A percentile compares a stretch with the other conserved stretches of the same genome.
Evolutionary conservation across 371 early-diverging fungal species (phyloP).

Genomic region (Mucor indicus): DNA sequence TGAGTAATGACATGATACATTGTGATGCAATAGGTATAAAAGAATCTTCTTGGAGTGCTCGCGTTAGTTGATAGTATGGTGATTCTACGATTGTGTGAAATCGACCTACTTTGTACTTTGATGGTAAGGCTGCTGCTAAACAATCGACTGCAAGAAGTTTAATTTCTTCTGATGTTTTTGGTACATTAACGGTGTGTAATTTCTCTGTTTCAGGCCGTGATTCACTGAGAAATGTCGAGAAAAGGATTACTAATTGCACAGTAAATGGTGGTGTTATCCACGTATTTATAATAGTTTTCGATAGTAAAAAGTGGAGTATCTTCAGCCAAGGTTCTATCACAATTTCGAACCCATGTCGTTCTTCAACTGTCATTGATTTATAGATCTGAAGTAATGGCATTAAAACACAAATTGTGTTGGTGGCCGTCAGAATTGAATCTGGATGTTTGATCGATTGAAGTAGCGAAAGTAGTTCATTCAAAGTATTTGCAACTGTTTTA

Average conservation of each 20-base stretch:
- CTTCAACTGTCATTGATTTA: neutral
- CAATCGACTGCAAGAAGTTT: slow-evolving; percentile 34
- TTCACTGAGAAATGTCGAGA: neutral
- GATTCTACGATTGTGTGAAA: slow-evolving; percentile 4
- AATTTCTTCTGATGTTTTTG: slow-evolving; percentile 33
- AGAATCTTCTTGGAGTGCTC: slow-evolving; percentile 10
- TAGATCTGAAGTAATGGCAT: neutral
- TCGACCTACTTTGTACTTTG: slow-evolving; percentile 9
- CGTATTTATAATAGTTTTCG: slow-evolving; percentile 6
- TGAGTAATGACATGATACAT: slow-evolving; percentile 28
- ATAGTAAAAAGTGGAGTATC: slow-evolving; percentile 13
- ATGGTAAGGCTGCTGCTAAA: slow-evolving; percentile 29
- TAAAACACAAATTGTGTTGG: neutral
- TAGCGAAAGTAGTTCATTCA: neutral
- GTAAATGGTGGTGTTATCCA: slow-evolving; percentile 2
- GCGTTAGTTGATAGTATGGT: slow-evolving; percentile 3
- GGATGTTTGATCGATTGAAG: neutral
- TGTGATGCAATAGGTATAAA: slow-evolving; percentile 30
- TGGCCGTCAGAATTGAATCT: neutral
- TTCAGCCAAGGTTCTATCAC: slow-evolving; percentile 12
- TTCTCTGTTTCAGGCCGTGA: neutral
- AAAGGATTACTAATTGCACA: slow-evolving; percentile 5
- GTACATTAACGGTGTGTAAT: neutral
- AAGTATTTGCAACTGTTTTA: neutral
- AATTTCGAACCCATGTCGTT: neutral